Percentiles rank a stretch among this genome's conserved stretches.
These are phyloP conservation scores for Penicillium nucicola DNA, from an alignment of 495 filamentous ascomycete species.

Conservation along the genomic window DNA sequence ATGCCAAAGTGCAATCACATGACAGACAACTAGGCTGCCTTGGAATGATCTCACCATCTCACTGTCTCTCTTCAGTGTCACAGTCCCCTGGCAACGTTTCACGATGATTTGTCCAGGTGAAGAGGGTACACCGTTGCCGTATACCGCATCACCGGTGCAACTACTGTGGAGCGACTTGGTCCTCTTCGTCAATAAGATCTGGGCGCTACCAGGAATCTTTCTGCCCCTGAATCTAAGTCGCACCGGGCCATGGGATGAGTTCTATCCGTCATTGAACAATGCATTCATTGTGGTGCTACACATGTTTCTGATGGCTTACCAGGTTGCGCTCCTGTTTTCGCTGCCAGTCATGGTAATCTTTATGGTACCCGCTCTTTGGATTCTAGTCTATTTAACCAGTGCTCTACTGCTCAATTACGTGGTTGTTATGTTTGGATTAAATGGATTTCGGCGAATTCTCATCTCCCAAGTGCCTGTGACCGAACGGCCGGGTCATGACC, in stretches of 20 bases:
- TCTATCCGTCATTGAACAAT: constrained; percentile 50
- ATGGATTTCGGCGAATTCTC: constrained; percentile 25
- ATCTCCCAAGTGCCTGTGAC: constrained; percentile 22
- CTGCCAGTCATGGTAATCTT: constrained; percentile 48
- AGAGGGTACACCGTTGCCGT: constrained; percentile 33
- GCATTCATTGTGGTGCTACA: constrained; percentile 50
- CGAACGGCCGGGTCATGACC: constrained; percentile 17
- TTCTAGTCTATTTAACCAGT: constrained; percentile 30
- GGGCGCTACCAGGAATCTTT: constrained; percentile 51
- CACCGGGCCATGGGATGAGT: constrained; percentile 54
- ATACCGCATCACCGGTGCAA: constrained; percentile 58
- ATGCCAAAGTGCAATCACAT: too few species aligned
- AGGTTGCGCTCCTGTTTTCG: constrained; percentile 34
- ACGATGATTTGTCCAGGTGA: constrained; percentile 7
- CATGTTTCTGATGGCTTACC: constrained; percentile 40
- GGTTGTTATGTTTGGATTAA: constrained; percentile 47
- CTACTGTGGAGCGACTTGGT: constrained; percentile 53
- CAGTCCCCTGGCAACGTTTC: not conserved
- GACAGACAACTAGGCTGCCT: too few species aligned
- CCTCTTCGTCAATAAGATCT: constrained; percentile 48
- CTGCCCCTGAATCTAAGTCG: constrained; percentile 47
- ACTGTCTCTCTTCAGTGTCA: not conserved
- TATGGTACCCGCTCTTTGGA: constrained; percentile 48
- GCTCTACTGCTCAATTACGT: constrained; percentile 46
- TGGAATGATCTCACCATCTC: too few species aligned